Conservation (phyloP, 495 filamentous ascomycete genomes). For the Monascus purpureus region DNA sequence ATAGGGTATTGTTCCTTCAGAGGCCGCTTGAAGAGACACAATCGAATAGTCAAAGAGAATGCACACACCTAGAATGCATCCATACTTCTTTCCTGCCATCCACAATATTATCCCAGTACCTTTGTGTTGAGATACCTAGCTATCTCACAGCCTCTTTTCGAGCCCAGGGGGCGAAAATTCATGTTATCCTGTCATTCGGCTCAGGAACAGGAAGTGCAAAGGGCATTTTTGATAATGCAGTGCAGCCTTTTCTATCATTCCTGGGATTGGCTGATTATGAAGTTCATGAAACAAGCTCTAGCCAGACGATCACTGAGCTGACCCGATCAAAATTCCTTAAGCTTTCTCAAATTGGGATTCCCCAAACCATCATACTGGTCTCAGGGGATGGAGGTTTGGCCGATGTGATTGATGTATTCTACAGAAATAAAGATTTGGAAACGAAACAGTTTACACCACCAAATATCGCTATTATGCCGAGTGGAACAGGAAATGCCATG, state of each 20-base stretch:
- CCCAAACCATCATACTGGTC: constrained; percentile 56
- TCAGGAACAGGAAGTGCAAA: constrained; percentile 56
- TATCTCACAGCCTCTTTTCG: constrained; percentile 7
- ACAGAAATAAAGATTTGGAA: constrained; percentile 9
- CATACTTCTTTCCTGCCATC: constrained; percentile 6
- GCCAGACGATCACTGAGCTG: constrained; percentile 47
- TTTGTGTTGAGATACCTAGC: constrained; percentile 10
- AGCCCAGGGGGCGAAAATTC: constrained; percentile 20
- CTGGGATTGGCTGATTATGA: constrained; percentile 29
- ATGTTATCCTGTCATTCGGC: constrained; percentile 57
- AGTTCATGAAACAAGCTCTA: constrained; percentile 42
- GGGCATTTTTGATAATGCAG: constrained; percentile 37
- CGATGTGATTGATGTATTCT: constrained; percentile 59
- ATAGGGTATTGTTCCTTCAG: constrained; percentile 15
- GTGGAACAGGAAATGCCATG: constrained; percentile 84
- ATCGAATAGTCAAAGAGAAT: background rate
- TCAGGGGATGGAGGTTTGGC: constrained; percentile 77
- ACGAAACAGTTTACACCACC: constrained; percentile 20
- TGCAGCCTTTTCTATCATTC: constrained; percentile 42
- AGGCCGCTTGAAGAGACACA: background rate
- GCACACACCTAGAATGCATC: constrained; percentile 7
- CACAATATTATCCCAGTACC: constrained; percentile 7
- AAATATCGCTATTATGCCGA: constrained; percentile 50
- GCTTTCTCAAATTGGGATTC: constrained; percentile 27
- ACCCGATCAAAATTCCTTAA: constrained; percentile 33